Percentiles rank a stretch among this genome's conserved stretches.
Conservation (phyloP, 495 filamentous ascomycete genomes). For the Penicillium taxi region DNA sequence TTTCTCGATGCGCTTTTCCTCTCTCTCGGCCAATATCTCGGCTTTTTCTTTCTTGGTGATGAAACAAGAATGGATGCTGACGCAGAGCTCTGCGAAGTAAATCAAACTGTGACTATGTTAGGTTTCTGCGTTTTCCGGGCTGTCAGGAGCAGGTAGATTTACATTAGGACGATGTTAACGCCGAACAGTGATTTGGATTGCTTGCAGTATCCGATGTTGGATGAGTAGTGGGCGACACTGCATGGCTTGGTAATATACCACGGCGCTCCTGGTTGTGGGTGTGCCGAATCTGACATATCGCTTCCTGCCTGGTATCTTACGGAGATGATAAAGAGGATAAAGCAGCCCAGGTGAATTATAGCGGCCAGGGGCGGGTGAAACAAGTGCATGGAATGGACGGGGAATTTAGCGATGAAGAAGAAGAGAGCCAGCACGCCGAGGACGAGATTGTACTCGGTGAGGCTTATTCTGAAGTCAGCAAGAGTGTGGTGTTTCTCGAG, state of each 20-base stretch:
- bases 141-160: slow-evolving; percentile 2
- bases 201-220: slow-evolving; percentile 58
- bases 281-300: slow-evolving; percentile 66
- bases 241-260: slow-evolving; percentile 86
- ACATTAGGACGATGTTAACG: slow-evolving; percentile 64
- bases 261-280: slow-evolving; percentile 57
- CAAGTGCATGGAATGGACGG: slow-evolving; percentile 61
- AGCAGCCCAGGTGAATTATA: slow-evolving; percentile 48
- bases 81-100: slow-evolving; percentile 47
- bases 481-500: background rate
- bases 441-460: slow-evolving; percentile 75
- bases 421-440: slow-evolving; percentile 61
- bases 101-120: slow-evolving; percentile 36
- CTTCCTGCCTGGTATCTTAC: slow-evolving; percentile 68
- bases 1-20: slow-evolving; percentile 35
- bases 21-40: slow-evolving; percentile 25
- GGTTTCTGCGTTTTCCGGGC: background rate
- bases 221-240: slow-evolving; percentile 47
- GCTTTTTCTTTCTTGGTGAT: slow-evolving; percentile 42
- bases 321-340: slow-evolving; percentile 58
- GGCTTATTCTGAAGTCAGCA: slow-evolving; percentile 38
- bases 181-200: slow-evolving; percentile 72
- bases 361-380: slow-evolving; percentile 63
- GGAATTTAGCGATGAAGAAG: slow-evolving; percentile 48
- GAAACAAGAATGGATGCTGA: slow-evolving; percentile 55